These are phyloP conservation scores for Xylaria scruposa DNA, from an alignment of 495 filamentous ascomycete genomes.

Conservation along the genomic window DNA sequence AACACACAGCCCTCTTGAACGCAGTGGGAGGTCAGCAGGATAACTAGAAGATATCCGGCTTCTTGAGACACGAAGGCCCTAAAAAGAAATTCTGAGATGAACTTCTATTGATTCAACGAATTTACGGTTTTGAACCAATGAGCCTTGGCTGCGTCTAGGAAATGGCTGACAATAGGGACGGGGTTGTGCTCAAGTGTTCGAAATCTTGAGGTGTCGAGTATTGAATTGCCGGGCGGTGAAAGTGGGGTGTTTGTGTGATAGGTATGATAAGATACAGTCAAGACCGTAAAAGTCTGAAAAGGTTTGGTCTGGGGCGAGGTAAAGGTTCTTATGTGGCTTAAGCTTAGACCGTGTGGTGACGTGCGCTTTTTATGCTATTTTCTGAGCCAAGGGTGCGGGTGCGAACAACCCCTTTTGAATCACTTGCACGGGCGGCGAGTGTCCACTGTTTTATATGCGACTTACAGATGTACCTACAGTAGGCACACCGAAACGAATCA, in stretches of 20 bases:
- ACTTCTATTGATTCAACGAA: conserved; percentile 16
- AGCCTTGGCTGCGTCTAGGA: neutral
- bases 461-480: conserved; percentile 9
- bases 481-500: conserved; percentile 22
- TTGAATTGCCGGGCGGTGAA: conserved; percentile 47
- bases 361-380: conserved; percentile 27
- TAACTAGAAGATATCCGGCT: neutral
- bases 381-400: conserved; percentile 14
- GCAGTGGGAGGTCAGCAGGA: conserved; percentile 17
- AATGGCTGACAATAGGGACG: conserved; percentile 2
- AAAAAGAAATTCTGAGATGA: conserved; percentile 15
- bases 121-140: conserved; percentile 9
- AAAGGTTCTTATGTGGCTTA: conserved; percentile 22
- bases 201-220: neutral
- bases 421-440: conserved; percentile 30
- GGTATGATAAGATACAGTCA: conserved; percentile 6
- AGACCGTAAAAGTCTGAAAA: too few relatives aligned
- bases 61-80: neutral
- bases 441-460: conserved; percentile 43
- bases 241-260: conserved; percentile 32
- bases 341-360: conserved; percentile 25
- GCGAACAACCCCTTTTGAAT: conserved; percentile 23
- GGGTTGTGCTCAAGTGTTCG: neutral
- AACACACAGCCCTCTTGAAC: conserved; percentile 22
- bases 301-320: conserved; percentile 25